Percentiles rank a stretch among this genome's conserved stretches.
Evolutionary conservation across 768 basidiomycete species (phyloP).

Genomic region (Mycena chlorophos): DNA sequence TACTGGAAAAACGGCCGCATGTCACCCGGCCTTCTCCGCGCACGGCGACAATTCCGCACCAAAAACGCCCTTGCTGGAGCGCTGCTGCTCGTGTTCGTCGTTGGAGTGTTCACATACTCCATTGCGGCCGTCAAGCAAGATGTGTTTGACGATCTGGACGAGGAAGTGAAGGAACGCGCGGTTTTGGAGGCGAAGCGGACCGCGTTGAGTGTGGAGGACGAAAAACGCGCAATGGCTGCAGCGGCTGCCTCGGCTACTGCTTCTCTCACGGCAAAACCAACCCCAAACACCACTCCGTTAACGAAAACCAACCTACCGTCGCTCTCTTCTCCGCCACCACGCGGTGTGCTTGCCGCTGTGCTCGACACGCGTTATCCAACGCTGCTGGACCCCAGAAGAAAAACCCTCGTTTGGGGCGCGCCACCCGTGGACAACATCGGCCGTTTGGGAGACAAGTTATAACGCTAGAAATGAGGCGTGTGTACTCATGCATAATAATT

Average conservation of each 20-base stretch:
- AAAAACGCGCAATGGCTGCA: slow-evolving; percentile 26
- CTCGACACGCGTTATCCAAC: slow-evolving; percentile 48
- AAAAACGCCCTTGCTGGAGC: slow-evolving; percentile 80
- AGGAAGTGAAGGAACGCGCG: slow-evolving; percentile 62
- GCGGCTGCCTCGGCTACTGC: slow-evolving; percentile 22
- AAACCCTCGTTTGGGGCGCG: slow-evolving; percentile 73
- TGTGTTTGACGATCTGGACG: slow-evolving; percentile 84
- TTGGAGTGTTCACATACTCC: slow-evolving; percentile 88
- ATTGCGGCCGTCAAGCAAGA: slow-evolving; percentile 94
- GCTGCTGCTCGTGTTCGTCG: slow-evolving; percentile 68
- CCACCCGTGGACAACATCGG: slow-evolving; percentile 67
- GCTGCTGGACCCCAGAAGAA: slow-evolving; percentile 58
- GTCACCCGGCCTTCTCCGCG: slow-evolving; percentile 86
- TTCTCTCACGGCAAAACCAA: slow-evolving; percentile 5
- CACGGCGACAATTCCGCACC: slow-evolving; percentile 78
- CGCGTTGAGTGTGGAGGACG: slow-evolving; percentile 31
- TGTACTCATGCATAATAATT: not conserved
- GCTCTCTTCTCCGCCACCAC: slow-evolving; percentile 14
- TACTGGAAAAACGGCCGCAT: slow-evolving; percentile 45
- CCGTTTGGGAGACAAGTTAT: slow-evolving; percentile 36
- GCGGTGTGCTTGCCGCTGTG: slow-evolving; percentile 48
- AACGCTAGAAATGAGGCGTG: not conserved
- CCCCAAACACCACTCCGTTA: not conserved
- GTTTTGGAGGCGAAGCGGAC: slow-evolving; percentile 28
- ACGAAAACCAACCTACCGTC: not conserved